A percentile compares a stretch with the other conserved stretches of the same genome.
Evolutionary conservation across 106 monocot genomes (phyloP).

Genomic region (Cymbidium sinense): DNA sequence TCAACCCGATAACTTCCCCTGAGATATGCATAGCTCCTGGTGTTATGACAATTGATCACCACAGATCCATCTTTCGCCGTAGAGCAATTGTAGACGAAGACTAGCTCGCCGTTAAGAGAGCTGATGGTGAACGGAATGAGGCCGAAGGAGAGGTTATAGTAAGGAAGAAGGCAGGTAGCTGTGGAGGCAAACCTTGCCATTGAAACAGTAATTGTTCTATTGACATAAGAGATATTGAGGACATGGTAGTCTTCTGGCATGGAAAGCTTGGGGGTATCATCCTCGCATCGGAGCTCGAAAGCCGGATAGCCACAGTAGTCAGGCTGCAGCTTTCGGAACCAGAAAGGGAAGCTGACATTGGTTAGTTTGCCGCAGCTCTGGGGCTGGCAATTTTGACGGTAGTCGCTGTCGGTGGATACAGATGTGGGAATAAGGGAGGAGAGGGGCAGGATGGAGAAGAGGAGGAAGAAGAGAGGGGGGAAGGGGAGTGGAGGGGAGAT

Average conservation of each 20-base stretch:
- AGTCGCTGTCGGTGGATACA: not conserved
- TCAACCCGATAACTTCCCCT: not conserved
- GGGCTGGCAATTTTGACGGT: slow-evolving; percentile 11
- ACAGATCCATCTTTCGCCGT: not conserved
- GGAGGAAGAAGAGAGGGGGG: not conserved
- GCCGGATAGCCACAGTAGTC: slow-evolving; percentile 25
- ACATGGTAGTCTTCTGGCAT: slow-evolving; percentile 10
- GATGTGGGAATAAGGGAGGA: not conserved
- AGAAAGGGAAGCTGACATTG: slow-evolving; percentile 34
- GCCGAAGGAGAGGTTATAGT: slow-evolving; percentile 11
- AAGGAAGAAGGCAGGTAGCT: not conserved
- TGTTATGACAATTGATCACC: slow-evolving; percentile 3
- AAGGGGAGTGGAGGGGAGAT: not conserved
- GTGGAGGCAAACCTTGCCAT: not conserved
- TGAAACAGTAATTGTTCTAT: slow-evolving; percentile 11
- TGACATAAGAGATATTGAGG: slow-evolving; percentile 25
- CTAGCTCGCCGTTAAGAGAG: slow-evolving; percentile 14
- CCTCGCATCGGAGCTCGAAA: slow-evolving; percentile 18
- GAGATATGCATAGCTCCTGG: not conserved
- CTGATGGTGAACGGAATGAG: slow-evolving; percentile 24
- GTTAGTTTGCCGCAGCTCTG: slow-evolving; percentile 14
- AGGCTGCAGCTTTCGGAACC: slow-evolving; percentile 15
- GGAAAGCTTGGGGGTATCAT: slow-evolving; percentile 5
- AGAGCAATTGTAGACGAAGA: slow-evolving; percentile 24
- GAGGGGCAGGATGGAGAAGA: not conserved